Evolutionary conservation across 768 basidiomycete species (phyloP).

Genomic region (Lentinula edodes): DNA sequence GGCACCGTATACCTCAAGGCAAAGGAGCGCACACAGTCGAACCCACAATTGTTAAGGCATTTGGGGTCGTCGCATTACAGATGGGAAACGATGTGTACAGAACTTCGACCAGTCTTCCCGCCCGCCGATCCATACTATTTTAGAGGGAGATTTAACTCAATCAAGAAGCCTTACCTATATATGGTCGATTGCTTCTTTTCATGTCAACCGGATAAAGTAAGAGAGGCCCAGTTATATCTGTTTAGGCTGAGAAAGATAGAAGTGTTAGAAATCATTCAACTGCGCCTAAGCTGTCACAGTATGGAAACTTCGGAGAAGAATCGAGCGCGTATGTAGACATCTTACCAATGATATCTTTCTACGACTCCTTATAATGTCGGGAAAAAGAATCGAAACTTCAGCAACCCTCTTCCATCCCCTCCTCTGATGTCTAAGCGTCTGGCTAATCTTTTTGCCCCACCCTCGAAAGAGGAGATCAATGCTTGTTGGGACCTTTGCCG

Average conservation of each 20-base stretch:
- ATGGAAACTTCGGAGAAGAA: background rate
- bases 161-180: background rate
- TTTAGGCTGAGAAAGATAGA: background rate
- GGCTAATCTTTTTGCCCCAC: slow-evolving; percentile 11
- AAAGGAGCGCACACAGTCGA: no score
- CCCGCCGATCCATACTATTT: background rate
- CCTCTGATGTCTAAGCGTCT: slow-evolving; percentile 1
- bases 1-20: no score
- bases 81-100: no score
- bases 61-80: no score
- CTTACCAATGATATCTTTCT: background rate
- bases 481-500: slow-evolving; percentile 28
- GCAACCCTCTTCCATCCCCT: background rate
- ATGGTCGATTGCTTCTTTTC: background rate
- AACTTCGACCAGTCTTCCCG: background rate
- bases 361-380: background rate
- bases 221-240: background rate
- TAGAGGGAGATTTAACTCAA: background rate
- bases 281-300: background rate
- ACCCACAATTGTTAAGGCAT: no score
- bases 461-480: slow-evolving; percentile 16
- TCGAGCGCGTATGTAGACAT: background rate
- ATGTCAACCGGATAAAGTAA: background rate
- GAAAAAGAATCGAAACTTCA: background rate
- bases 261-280: background rate